Base-by-base conservation (phyloP, 2,329 filamentous ascomycete genomes). In the Elsinoe fawcettii region DNA sequence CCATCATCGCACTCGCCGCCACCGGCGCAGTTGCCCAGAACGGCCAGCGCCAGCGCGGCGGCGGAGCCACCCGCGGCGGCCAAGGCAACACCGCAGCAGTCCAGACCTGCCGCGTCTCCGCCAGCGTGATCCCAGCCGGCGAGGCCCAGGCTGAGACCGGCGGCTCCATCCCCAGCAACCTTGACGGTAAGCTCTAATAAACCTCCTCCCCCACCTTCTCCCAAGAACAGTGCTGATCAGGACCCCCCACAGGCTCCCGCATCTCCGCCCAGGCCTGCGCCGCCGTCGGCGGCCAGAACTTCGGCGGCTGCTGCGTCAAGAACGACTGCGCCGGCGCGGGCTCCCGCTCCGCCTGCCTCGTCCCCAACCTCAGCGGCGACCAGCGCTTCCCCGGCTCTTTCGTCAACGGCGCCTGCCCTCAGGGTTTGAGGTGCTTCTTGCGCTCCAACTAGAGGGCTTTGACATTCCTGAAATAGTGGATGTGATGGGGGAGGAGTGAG, bases 251-350 rank as follows among this genome's bases (percentile, higher is more conserved):
- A 53, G 57, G 51, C 43, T 55, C 56, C 41, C 41, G 55, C 55
- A 22, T 56, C 41, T 56, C 55, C 22, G 46, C 55, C 4, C 30
- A 47, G 27, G 23, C 39, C 34, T 56, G 55, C 46, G 43, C 23
- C 18, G 55, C 41, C 34, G 55, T 41, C 22, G 43, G 55, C 41
- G 55, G 55, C 23, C 34, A 56, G 41, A 27, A 23, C 34, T 49
- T 36, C 16, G 27, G 39, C 41, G 39, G 34, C 27, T 56, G 55
- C 55, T 56, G 55, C 55, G 41, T 56, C 41, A 56, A 56, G 55
- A 47, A 47, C 55, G 55, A 56, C 43, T 56, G 55, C 37, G 55
- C 55, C 36, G 55, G 55, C 27, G 39, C 55, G 3, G 46, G 46
- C 23, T 23, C 25, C 27, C 30, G 41, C 16, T 43, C 34, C 27